A percentile compares a stretch with the other conserved stretches of the same genome.
These are phyloP conservation scores for Pueraria montana DNA, from an alignment of 306 rosid species.

Conservation along the genomic window DNA sequence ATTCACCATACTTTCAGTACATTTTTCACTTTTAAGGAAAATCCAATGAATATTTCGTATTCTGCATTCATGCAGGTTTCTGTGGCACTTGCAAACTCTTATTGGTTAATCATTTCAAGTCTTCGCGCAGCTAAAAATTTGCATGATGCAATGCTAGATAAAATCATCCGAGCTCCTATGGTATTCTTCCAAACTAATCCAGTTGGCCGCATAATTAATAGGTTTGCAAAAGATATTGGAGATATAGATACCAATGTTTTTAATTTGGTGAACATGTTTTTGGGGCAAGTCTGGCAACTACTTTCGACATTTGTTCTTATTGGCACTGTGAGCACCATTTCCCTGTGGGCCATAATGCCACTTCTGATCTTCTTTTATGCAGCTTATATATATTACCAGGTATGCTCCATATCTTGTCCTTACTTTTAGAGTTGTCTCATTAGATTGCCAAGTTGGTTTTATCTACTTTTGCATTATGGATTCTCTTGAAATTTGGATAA, in stretches of 20 bases:
- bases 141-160: constrained; percentile 71
- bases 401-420: constrained; percentile 29
- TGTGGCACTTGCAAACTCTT: constrained; percentile 77
- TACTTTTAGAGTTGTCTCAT: constrained; percentile 6
- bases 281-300: constrained; percentile 86
- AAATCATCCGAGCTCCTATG: constrained; percentile 82
- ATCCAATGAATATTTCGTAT: constrained; percentile 42
- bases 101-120: constrained; percentile 82
- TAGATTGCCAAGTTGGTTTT: constrained; percentile 9
- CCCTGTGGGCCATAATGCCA: constrained; percentile 92
- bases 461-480: not conserved
- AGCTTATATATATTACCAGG: constrained; percentile 90
- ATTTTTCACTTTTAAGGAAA: constrained; percentile 19
- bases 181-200: constrained; percentile 93
- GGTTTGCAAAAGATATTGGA: constrained; percentile 85
- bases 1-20: constrained; percentile 31
- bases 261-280: constrained; percentile 54
- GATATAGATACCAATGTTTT: constrained; percentile 82
- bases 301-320: constrained; percentile 86
- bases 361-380: constrained; percentile 81
- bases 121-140: constrained; percentile 74
- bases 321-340: constrained; percentile 85
- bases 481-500: not conserved
- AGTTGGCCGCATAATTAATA: constrained; percentile 86
- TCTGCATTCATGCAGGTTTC: constrained; percentile 68